phyloP scores from a whole-genome alignment of 805 yeast species.

The Zygoascus ofunaensis region DNA sequence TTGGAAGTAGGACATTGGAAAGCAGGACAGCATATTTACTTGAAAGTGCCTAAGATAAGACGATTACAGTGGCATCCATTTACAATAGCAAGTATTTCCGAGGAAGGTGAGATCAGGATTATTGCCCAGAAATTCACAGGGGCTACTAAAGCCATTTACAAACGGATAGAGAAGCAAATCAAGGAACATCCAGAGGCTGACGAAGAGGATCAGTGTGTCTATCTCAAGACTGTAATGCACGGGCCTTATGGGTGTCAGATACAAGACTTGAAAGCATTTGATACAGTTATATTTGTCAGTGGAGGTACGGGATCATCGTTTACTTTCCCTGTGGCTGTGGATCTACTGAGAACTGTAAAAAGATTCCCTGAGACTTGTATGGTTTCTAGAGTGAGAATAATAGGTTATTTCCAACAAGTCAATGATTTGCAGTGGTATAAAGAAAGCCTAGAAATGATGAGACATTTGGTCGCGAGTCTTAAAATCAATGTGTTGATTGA shows the following conservation, averaged over 20 bases:
- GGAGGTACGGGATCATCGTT: constrained; percentile 43
- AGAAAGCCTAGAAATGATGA: constrained; percentile 29
- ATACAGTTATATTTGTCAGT: constrained; percentile 32
- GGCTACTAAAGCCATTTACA: constrained; percentile 33
- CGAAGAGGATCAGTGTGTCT: constrained; percentile 17
- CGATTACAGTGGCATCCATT: constrained; percentile 40
- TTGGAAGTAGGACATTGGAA: constrained; percentile 31
- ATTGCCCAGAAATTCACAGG: constrained; percentile 36
- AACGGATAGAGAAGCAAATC: constrained; percentile 19
- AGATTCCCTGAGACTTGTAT: constrained; percentile 33
- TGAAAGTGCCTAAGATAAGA: constrained; percentile 34
- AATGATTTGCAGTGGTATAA: constrained; percentile 33
- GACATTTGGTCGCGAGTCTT: constrained; percentile 16
- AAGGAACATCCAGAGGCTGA: background rate
- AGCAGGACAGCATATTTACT: constrained; percentile 40
- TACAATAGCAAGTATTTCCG: constrained; percentile 36
- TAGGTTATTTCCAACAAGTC: constrained; percentile 28
- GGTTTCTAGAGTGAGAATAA: constrained; percentile 24
- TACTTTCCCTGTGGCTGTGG: constrained; percentile 38
- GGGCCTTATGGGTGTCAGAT: constrained; percentile 40
- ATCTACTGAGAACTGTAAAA: constrained; percentile 24
- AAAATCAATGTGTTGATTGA: constrained; percentile 13
- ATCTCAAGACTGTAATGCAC: constrained; percentile 22
- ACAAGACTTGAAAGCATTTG: constrained; percentile 38
- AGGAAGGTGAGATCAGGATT: constrained; percentile 33